These are phyloP conservation scores for Aurantiochytrium sp. DNA, from an alignment of 108 stramenopile genomes.

Conservation along the genomic window DNA sequence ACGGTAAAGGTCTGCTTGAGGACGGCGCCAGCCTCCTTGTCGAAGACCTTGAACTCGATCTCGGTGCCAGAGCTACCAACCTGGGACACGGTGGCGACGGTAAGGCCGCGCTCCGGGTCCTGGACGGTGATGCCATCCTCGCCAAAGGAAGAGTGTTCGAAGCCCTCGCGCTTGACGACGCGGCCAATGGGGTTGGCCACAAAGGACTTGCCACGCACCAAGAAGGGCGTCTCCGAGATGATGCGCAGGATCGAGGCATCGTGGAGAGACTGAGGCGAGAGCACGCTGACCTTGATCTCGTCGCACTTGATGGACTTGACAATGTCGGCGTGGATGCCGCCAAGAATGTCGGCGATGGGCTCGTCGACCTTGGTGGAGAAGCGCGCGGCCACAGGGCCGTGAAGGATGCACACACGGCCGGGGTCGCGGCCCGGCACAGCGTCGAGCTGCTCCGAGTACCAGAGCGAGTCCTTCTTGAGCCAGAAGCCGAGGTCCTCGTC, in stretches of 20 bases:
- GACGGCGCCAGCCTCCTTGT: slow-evolving; percentile 11
- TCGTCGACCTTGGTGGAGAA: slow-evolving; percentile 13
- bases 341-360: slow-evolving; percentile 17
- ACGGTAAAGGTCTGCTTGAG: neutral
- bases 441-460: slow-evolving; percentile 25
- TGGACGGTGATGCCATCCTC: neutral
- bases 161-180: neutral
- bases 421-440: slow-evolving; percentile 19
- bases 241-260: neutral
- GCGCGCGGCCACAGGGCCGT: slow-evolving; percentile 19
- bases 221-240: neutral
- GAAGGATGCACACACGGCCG: slow-evolving; percentile 16
- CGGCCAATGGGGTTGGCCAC: neutral
- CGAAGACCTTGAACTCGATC: neutral
- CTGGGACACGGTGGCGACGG: neutral
- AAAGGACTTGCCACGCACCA: neutral
- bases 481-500: slow-evolving; percentile 23
- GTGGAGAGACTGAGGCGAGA: neutral
- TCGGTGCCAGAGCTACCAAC: neutral
- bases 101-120: neutral
- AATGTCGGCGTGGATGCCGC: neutral
- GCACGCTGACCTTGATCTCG: neutral
- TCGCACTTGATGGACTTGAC: neutral
- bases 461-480: slow-evolving; percentile 25
- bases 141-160: neutral